Percentiles rank a stretch among this genome's conserved stretches.
Evolutionary conservation across 2,329 filamentous ascomycete species (phyloP).

Genomic region (Penicillium vulpinum): DNA sequence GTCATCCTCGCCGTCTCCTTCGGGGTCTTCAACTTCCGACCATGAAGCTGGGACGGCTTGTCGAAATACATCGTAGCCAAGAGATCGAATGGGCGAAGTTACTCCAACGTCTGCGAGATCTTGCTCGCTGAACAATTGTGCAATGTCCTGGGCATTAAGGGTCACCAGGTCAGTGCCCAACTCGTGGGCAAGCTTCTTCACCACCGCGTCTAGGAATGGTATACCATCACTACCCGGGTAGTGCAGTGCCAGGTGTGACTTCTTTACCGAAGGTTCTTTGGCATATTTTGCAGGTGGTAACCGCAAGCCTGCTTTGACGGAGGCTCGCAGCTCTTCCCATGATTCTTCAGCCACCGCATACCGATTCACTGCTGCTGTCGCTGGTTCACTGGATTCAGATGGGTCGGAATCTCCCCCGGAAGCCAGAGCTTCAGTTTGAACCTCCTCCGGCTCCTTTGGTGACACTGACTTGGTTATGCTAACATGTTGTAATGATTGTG

Average conservation of each 20-base stretch:
- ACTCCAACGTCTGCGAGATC: conserved; percentile 37
- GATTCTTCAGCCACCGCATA: conserved; percentile 44
- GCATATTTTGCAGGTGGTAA: conserved; percentile 42
- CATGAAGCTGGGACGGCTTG: conserved; percentile 30
- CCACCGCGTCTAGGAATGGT: conserved; percentile 58
- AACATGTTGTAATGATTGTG: conserved; percentile 26
- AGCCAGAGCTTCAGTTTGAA: conserved; percentile 10
- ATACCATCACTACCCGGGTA: conserved; percentile 59
- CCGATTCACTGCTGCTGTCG: conserved; percentile 25
- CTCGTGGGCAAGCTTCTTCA: conserved; percentile 62
- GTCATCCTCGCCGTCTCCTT: conserved; percentile 51
- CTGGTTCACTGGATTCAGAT: conserved; percentile 16
- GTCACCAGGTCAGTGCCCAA: conserved; percentile 49
- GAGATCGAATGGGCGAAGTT: conserved; percentile 41
- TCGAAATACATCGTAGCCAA: conserved; percentile 58
- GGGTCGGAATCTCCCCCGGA: conserved; percentile 30
- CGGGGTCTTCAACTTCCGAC: conserved; percentile 46
- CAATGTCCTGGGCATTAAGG: conserved; percentile 49
- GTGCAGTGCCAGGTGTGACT: conserved; percentile 60
- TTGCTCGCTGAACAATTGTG: conserved; percentile 46
- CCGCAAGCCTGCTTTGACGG: conserved; percentile 53
- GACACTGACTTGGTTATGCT: conserved; percentile 26
- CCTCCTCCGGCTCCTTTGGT: conserved; percentile 18
- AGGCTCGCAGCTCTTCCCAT: conserved; percentile 53
- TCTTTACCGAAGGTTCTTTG: conserved; percentile 51